A percentile compares a stretch with the other conserved stretches of the same genome.
Conservation (phyloP, 2,329 filamentous ascomycete genomes). For the Alternaria longipes region DNA sequence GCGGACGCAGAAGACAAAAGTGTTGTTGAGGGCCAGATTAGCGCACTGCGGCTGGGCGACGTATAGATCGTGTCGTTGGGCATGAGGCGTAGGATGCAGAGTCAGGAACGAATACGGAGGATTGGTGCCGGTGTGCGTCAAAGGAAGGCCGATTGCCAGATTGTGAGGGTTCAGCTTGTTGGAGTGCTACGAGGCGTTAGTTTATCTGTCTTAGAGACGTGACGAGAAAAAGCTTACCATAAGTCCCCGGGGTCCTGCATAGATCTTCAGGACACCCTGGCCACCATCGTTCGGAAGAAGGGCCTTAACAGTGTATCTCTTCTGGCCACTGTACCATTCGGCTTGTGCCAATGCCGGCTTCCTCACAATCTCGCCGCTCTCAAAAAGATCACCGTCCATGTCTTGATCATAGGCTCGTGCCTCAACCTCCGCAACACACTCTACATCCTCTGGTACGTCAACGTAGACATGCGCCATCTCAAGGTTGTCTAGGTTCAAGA, state of each 20-base stretch:
- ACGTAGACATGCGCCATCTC: conserved; percentile 93
- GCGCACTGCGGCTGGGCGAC: conserved; percentile 95
- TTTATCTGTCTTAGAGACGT: not conserved
- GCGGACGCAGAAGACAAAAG: conserved; percentile 94
- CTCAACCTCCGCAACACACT: conserved; percentile 92
- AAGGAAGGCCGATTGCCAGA: conserved; percentile 86
- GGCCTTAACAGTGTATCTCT: conserved; percentile 93
- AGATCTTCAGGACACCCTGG: conserved; percentile 85
- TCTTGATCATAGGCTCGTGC: conserved; percentile 82
- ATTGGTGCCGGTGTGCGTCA: conserved; percentile 90
- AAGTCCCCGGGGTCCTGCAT: conserved; percentile 90
- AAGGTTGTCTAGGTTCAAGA: conserved; percentile 85
- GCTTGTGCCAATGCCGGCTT: conserved; percentile 91
- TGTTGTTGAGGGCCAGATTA: conserved; percentile 90
- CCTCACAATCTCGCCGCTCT: conserved; percentile 84
- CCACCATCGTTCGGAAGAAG: conserved; percentile 91
- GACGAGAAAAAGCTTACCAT: conserved; percentile 65
- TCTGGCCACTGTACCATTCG: conserved; percentile 87
- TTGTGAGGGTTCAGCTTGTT: conserved; percentile 96
- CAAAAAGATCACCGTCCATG: conserved; percentile 89
- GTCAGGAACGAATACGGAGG: conserved; percentile 93
- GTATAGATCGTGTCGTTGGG: conserved; percentile 96
- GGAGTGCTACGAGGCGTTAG: conserved; percentile 68
- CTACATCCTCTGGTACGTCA: conserved; percentile 86
- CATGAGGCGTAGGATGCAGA: conserved; percentile 94